These are phyloP conservation scores for Davidsoniella eucalypti DNA, from an alignment of 2,329 filamentous ascomycete species.

Conservation along the genomic window DNA sequence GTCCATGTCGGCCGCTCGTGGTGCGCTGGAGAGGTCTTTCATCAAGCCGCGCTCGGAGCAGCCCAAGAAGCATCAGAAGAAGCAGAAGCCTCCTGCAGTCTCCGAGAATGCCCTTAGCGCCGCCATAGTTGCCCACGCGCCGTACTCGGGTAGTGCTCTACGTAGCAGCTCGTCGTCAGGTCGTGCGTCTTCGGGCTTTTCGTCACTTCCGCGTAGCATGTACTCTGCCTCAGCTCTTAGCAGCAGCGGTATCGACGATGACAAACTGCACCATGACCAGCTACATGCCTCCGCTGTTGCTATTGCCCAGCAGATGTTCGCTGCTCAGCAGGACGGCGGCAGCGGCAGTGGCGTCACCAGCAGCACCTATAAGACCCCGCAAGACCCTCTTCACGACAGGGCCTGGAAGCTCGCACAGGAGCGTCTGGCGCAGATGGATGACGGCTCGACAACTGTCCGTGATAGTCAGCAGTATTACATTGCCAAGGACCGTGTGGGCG, in stretches of 20 bases:
- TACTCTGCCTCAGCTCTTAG: conserved; percentile 63
- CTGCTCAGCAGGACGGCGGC: conserved; percentile 45
- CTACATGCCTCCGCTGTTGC: conserved; percentile 70
- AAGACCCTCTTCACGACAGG: conserved; percentile 52
- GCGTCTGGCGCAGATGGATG: conserved; percentile 62
- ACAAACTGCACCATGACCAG: conserved; percentile 54
- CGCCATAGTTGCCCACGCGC: conserved; percentile 49
- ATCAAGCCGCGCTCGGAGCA: conserved; percentile 1
- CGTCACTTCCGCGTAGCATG: conserved; percentile 56
- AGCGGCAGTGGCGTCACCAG: conserved; percentile 17
- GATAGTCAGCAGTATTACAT: conserved; percentile 68
- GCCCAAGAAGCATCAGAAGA: background rate
- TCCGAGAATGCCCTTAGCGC: conserved; percentile 47
- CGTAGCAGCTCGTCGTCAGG: conserved; percentile 46
- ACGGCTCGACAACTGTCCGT: conserved; percentile 45
- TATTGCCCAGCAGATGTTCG: conserved; percentile 82
- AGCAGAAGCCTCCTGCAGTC: background rate
- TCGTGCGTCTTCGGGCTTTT: conserved; percentile 48
- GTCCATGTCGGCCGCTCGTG: conserved; percentile 5
- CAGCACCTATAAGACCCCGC: background rate
- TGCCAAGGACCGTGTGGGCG: conserved; percentile 21
- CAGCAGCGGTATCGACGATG: conserved; percentile 48
- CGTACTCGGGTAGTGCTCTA: conserved; percentile 20
- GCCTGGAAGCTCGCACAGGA: conserved; percentile 77
- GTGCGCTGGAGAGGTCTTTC: conserved; percentile 6